Base-by-base conservation (phyloP, 805 yeast species). In the Saccharomycopsis amapae region DNA sequence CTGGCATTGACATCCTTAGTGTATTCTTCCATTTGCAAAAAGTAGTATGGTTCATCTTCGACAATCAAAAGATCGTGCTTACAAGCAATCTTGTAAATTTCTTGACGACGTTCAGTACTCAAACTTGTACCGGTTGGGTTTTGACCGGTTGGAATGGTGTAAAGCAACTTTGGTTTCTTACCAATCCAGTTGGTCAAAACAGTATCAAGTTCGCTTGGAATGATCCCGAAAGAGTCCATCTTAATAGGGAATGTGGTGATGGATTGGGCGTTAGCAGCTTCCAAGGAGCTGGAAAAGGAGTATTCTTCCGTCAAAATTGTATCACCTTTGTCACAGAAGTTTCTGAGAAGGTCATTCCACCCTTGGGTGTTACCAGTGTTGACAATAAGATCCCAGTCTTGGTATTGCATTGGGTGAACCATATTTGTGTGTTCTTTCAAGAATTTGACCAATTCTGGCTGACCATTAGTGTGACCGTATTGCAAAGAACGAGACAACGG, bases 31-130 rank as follows among this genome's bases (percentile, higher is more conserved):
- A 90, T 87, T 68, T 90, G 98, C 62, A 90, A 71, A 71, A 87
- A 90, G 72, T 86, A 90, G 78, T 90, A 90, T 45, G 98, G 98
- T 67, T 93, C 98, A 64, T 90, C 98, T 69, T 90, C 98, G 43
- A 90, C 63, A 55, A 90, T 81, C 46, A 90, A 58, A 61, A 90
- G 73, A 66, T 93, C 96, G 63, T 88, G 84, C 68, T 86, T 81
- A 60, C 77, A 80, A 30, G 95, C 90, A 52, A 90, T 61, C 51
- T 75, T 73, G 66, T 88, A 89, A 55, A 93, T 75, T 46, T 73
- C 76, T 51, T 66, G 62, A 68, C 96, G 85, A 69, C 97, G 79
- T 58, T 85, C 89, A 23, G 58, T 66, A 30, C 82, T 69, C 57
- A 93, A 69, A 20, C 87, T 84, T 3, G 95, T 80, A 32, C 98